phyloP scores from a whole-genome alignment of 805 yeast species.

The Starmerella floris region DNA sequence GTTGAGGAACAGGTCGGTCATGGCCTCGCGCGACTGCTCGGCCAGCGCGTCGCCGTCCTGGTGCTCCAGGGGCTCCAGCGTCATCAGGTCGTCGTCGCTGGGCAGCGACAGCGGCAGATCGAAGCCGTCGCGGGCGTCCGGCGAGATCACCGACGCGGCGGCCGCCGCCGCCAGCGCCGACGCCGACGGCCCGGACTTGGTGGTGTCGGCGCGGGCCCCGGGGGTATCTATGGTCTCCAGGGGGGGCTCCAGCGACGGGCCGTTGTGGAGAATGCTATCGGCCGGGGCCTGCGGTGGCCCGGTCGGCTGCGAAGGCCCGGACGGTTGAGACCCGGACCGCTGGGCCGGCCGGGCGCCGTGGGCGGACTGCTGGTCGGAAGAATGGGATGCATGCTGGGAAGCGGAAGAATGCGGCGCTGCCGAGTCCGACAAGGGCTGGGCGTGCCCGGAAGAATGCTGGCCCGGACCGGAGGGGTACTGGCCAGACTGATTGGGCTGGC shows the following conservation, averaged over 20 bases:
- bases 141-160: not conserved
- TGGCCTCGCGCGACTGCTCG: slow-evolving; percentile 14
- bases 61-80: slow-evolving; percentile 17
- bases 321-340: no score
- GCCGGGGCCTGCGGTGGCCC: no score
- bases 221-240: not conserved
- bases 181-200: not conserved
- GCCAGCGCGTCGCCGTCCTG: slow-evolving; percentile 7
- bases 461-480: no score
- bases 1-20: slow-evolving; percentile 22
- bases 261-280: not conserved
- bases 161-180: slow-evolving; percentile 1
- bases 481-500: no score
- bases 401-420: no score
- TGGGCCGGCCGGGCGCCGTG: no score
- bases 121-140: not conserved
- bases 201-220: not conserved
- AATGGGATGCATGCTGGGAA: no score
- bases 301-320: no score
- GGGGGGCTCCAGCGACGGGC: not conserved
- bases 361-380: no score
- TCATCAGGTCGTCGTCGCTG: slow-evolving; percentile 10
- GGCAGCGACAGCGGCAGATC: not conserved
- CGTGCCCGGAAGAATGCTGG: no score
- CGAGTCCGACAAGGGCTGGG: no score